Conservation (phyloP, 768 basidiomycete genomes). For the Tricholoma saponaceum region DNA sequence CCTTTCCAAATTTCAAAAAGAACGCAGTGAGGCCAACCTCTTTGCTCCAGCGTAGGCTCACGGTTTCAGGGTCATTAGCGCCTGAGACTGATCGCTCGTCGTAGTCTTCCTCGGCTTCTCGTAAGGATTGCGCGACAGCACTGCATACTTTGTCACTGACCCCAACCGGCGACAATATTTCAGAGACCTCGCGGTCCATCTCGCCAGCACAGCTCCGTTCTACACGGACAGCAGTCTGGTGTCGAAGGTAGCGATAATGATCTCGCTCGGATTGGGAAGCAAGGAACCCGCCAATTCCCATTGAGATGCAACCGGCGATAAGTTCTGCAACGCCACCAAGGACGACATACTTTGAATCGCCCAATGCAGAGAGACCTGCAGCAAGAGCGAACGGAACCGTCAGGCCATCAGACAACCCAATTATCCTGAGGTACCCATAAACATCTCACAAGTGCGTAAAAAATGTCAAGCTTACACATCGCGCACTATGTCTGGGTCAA, state of each 20-base stretch:
- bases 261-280: conserved; percentile 97
- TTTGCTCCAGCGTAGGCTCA: conserved; percentile 59
- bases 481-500: conserved; percentile 84
- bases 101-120: conserved; percentile 51
- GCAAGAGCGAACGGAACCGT: conserved; percentile 92
- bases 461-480: conserved; percentile 60
- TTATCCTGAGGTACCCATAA: conserved; percentile 47
- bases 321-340: conserved; percentile 94
- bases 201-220: conserved; percentile 86
- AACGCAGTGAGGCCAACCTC: conserved; percentile 90
- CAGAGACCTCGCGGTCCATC: conserved; percentile 93
- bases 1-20: conserved; percentile 94
- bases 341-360: conserved; percentile 87
- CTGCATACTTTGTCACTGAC: conserved; percentile 80
- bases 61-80: conserved; percentile 47
- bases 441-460: not conserved
- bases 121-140: conserved; percentile 72
- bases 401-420: conserved; percentile 86
- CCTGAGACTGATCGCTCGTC: conserved; percentile 13
- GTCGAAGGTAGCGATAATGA: conserved; percentile 79
- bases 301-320: conserved; percentile 93
- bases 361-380: conserved; percentile 85
- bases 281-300: conserved; percentile 98
- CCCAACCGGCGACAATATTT: conserved; percentile 84
- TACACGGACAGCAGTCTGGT: conserved; percentile 78